Evolutionary conservation across 345 rosid species (phyloP), one percentile per base, ranked within the genome.

Genomic region (Rhodamnia argentea): DNA sequence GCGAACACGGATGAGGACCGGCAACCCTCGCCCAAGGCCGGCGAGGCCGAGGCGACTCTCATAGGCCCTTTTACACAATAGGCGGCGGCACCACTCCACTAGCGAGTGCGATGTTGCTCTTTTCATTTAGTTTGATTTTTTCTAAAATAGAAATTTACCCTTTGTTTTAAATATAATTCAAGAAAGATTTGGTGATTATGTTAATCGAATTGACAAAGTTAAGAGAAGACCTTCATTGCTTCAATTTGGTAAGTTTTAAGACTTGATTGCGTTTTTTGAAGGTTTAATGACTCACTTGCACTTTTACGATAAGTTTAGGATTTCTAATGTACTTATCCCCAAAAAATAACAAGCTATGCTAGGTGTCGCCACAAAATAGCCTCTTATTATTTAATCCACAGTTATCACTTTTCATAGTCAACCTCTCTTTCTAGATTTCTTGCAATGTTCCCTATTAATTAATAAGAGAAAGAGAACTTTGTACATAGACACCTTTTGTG

Each of bases 241-340:
- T 70, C 13, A 70, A 32, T 70, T 70, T 32, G 24, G 32, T 1
- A 32, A 70, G 0, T 32, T 70, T 70, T 70, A 18, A 0, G 6
- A 16, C 3, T 70, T 16, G 3, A 32, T 32, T 9, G 13, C 1
- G 8, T 8, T 32, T 32, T 62, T 52, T 16, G 2, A 32, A 64
- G 16, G 8, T 32, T 64, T 56, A 4, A 8, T 32, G 7, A 16
- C 12, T 64, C 12, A 64, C 16, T 16, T 32, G 10, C 22, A 27
- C 22, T 14, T 7, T 62, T 2, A 11, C 12, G 29, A 32, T 2
- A 29, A 14, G 2, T 26, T 58, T 60, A 15, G 0, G 1, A 29
- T 15, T 60, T 7, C 3, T 1, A 0, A 10, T 9, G 1, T 2
- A 4, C 10, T 16, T 16, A 29, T 64, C 23, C 23, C 23, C 2